A percentile compares a stretch with the other conserved stretches of the same genome.
Evolutionary conservation across 2,329 filamentous ascomycete genomes (phyloP).

Genomic region (Alternaria sp.): DNA sequence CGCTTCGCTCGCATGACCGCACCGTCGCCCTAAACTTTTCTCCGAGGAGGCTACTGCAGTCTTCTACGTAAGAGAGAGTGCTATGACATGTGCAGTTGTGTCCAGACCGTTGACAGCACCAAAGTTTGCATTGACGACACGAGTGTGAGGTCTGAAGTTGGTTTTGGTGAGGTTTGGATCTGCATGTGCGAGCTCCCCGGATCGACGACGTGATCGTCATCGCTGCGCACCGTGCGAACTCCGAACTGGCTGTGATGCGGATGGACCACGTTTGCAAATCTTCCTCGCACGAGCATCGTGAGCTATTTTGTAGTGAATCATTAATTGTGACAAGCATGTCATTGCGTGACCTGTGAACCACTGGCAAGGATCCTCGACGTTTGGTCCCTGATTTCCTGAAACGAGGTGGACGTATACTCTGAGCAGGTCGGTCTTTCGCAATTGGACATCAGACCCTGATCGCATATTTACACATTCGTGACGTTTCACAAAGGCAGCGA

Average conservation of each 20-base stretch:
- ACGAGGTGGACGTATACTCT: not conserved
- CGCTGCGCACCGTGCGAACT: slow-evolving; percentile 8
- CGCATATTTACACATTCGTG: not conserved
- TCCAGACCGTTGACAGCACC: slow-evolving; percentile 7
- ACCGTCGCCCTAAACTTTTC: slow-evolving; percentile 12
- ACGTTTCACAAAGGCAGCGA: not conserved
- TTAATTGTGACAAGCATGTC: not conserved
- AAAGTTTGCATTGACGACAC: slow-evolving; percentile 8
- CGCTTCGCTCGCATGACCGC: slow-evolving; percentile 15
- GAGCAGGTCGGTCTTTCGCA: not conserved
- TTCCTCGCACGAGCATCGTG: slow-evolving; percentile 1
- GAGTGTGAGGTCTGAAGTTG: not conserved
- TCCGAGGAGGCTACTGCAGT: slow-evolving; percentile 14
- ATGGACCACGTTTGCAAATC: slow-evolving; percentile 6
- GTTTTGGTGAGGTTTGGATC: not conserved
- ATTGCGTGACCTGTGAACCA: not conserved
- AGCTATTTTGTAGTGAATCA: slow-evolving; percentile 6
- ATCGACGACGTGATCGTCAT: slow-evolving; percentile 30
- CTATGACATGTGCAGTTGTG: slow-evolving; percentile 15
- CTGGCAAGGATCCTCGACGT: not conserved
- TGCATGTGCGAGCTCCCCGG: slow-evolving; percentile 9
- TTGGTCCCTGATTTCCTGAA: not conserved
- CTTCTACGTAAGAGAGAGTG: slow-evolving; percentile 15
- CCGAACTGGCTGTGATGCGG: not conserved
- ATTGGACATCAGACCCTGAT: not conserved